Base-by-base conservation (phyloP, 2,329 filamentous ascomycete species). In the Diaporthe citriasiana region DNA sequence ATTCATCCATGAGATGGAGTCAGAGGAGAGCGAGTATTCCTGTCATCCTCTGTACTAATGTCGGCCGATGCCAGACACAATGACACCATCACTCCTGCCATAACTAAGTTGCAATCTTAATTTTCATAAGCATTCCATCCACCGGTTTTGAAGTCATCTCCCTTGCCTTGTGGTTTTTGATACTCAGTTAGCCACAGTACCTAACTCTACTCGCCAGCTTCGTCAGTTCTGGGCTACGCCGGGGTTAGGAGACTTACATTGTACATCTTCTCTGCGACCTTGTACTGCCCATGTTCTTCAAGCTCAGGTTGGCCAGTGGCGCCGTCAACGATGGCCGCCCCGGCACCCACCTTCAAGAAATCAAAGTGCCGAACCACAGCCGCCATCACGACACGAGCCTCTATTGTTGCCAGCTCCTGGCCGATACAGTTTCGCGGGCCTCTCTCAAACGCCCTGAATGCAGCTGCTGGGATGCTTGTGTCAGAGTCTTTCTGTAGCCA, bases 401-500 rank as follows among this genome's bases (percentile, higher is more conserved):
- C 72, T 22, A 73, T 56, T 3, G 40, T 35, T 10, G 72, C 65
- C 15, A 73, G 35, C 38, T 70, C 72, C 27, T 73, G 72, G 6
- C 65, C 66, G 35, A 70, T 73, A 19, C 65, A 73, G 27, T 65
- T 73, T 12, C 72, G 42, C 1, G 72, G 72, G 27, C 72, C 72
- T 40, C 72, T 47, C 38, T 70, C 72, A 35, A 73, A 73, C 0
- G 72, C 42, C 15, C 65, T 40, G 22, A 38, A 73, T 17, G 66
- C 72, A 56, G 35, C 65, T 12, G 63, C 66, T 5, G 70, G 70
- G n/a, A 72, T 65, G 7, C 19, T 76, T 2, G 76, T 72, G 3
- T 70, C 75, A 33, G 47, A 17, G 15, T 76, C 75, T 0, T 70
- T 57, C 17, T 40, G 70, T 3, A 79, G 75, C 81, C 81, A 84